Conservation (phyloP, 139 green algal species). For the Volvox reticuliferus region DNA sequence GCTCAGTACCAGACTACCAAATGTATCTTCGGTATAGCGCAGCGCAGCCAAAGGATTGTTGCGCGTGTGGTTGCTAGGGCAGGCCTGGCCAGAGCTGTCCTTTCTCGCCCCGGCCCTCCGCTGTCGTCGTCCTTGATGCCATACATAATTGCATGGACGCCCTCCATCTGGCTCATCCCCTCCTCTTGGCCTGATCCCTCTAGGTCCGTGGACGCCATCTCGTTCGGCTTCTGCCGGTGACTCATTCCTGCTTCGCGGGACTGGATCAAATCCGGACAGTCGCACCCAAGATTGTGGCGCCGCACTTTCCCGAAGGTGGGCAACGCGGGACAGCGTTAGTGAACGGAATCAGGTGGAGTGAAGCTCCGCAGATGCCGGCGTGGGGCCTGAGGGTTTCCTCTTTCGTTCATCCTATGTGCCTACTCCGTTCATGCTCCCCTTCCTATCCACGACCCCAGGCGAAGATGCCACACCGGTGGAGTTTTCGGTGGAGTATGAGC, state of each 20-base stretch:
- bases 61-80: too few species aligned
- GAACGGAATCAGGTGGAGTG: neutral
- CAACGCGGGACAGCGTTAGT: too few species aligned
- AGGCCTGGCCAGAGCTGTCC: too few species aligned
- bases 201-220: constrained; percentile 46
- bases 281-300: constrained; percentile 42
- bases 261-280: constrained; percentile 57
- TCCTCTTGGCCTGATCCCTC: neutral
- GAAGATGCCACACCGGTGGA: constrained; percentile 35
- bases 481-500: constrained; percentile 72
- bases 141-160: too few species aligned
- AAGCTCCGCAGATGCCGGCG: neutral
- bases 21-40: too few species aligned
- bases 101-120: too few species aligned
- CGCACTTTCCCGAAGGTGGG: constrained; percentile 58
- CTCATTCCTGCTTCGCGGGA: constrained; percentile 49
- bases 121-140: too few species aligned
- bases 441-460: constrained; percentile 5
- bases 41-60: too few species aligned
- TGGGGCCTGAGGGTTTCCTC: neutral
- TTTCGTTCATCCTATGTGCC: neutral
- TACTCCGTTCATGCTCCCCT: neutral
- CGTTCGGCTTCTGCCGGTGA: constrained; percentile 64
- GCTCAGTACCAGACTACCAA: too few species aligned
- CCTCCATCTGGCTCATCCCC: neutral